Conservation (phyloP, 2,329 filamentous ascomycete genomes). For the Dothistroma pini region DNA sequence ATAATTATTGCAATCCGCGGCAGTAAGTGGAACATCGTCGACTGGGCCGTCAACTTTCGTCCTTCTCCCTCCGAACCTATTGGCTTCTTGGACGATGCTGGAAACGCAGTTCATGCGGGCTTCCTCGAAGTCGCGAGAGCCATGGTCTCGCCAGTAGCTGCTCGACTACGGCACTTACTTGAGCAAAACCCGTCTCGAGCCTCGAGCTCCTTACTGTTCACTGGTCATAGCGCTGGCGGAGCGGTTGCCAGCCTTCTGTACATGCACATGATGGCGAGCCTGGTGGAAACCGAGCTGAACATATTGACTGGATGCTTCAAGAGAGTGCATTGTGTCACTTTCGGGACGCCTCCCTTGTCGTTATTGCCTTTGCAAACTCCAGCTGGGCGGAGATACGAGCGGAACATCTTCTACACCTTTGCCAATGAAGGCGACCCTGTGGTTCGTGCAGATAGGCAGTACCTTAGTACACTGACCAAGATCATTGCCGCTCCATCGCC, state of each 20-base stretch:
- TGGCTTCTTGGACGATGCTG: conserved; percentile 71
- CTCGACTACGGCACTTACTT: conserved; percentile 64
- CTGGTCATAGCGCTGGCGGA: conserved; percentile 81
- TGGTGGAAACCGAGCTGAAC: conserved; percentile 64
- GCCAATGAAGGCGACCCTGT: conserved; percentile 86
- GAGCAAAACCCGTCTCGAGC: conserved; percentile 66
- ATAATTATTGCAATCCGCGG: conserved; percentile 83
- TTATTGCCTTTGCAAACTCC: conserved; percentile 66
- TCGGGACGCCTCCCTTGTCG: conserved; percentile 76
- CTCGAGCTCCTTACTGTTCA: conserved; percentile 70
- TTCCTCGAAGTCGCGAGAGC: conserved; percentile 72
- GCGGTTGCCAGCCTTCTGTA: conserved; percentile 78
- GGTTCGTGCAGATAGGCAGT: conserved; percentile 69
- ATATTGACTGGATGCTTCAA: conserved; percentile 67
- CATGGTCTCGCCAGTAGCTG: conserved; percentile 71
- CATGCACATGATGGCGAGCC: conserved; percentile 69
- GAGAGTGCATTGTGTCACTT: conserved; percentile 78
- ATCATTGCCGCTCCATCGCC: conserved; percentile 55
- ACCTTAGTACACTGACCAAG: conserved; percentile 68
- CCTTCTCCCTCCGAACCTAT: conserved; percentile 61
- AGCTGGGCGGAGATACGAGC: conserved; percentile 42
- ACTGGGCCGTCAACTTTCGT: conserved; percentile 82
- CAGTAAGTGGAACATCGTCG: conserved; percentile 68
- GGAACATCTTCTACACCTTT: conserved; percentile 73
- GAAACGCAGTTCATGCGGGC: conserved; percentile 75